Evolutionary conservation across 1,284 basidiomycete species (phyloP).

Genomic region (Rhodotorula sp.): DNA sequence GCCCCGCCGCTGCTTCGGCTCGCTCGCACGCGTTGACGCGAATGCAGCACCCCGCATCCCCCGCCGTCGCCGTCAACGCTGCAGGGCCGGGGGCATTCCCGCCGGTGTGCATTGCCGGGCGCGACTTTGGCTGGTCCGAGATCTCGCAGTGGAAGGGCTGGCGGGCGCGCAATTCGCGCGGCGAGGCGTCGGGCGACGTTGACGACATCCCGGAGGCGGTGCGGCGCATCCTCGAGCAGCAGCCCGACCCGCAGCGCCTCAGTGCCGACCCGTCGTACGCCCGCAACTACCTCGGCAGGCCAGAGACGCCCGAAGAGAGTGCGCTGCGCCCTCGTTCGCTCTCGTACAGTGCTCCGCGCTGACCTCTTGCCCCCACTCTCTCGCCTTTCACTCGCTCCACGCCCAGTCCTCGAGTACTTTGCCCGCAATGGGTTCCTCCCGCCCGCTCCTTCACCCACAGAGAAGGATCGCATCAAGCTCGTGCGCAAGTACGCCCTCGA

Average conservation of each 20-base stretch:
- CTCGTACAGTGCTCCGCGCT: too few relatives aligned
- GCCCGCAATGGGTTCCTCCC: not conserved
- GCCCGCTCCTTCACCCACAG: not conserved
- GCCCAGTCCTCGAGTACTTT: conserved; percentile 5
- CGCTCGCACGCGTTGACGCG: too few relatives aligned
- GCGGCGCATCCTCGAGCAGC: not conserved
- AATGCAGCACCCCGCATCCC: too few relatives aligned
- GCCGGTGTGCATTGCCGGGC: not conserved
- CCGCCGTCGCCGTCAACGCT: too few relatives aligned
- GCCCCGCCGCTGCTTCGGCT: too few relatives aligned
- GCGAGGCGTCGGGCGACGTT: not conserved
- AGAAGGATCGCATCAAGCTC: not conserved
- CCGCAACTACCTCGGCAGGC: not conserved
- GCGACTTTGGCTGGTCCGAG: not conserved
- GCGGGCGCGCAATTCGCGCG: not conserved
- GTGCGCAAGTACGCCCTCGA: not conserved
- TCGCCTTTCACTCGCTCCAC: not conserved
- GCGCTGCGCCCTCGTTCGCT: not conserved
- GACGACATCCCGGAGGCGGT: not conserved
- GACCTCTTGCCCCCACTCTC: not conserved
- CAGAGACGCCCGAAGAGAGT: conserved; percentile 1
- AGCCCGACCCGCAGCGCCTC: not conserved
- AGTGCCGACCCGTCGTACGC: not conserved
- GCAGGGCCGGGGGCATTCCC: not conserved
- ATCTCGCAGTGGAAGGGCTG: not conserved